phyloP scores from a whole-genome alignment of 129 eudicot genomes.

The Centaurea solstitialis region DNA sequence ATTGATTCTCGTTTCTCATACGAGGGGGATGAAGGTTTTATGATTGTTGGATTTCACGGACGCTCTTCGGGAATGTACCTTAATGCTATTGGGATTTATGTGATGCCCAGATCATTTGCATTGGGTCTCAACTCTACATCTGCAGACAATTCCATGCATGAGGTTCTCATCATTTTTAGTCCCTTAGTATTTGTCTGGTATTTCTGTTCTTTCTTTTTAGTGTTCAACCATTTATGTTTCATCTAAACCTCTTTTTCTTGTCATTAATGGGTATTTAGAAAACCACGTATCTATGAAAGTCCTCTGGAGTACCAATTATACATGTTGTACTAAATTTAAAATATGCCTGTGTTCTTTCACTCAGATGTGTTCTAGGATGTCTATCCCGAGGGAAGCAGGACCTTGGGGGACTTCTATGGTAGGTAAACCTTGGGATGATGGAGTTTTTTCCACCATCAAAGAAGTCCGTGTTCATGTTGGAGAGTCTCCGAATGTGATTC shows the following conservation, averaged over 20 bases:
- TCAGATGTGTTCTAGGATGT: neutral
- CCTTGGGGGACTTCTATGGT: neutral
- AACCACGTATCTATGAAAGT: too few relatives aligned
- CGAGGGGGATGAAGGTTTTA: too few relatives aligned
- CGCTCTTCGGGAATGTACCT: too few relatives aligned
- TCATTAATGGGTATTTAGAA: too few relatives aligned
- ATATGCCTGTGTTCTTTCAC: neutral
- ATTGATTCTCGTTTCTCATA: too few relatives aligned
- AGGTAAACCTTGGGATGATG: conserved; percentile 39
- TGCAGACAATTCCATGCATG: neutral
- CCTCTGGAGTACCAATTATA: too few relatives aligned
- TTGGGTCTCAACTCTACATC: neutral
- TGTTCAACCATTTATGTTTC: too few relatives aligned
- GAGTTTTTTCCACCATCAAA: too few relatives aligned
- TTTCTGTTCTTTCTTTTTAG: too few relatives aligned
- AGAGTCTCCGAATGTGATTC: neutral
- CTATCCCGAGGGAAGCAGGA: neutral
- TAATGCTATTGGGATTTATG: conserved; percentile 19
- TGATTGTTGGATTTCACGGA: conserved; percentile 22
- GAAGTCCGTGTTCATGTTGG: neutral
- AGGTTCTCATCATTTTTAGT: neutral
- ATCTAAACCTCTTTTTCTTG: too few relatives aligned
- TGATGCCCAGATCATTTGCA: neutral
- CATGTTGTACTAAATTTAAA: neutral
- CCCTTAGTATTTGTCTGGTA: neutral